These are phyloP conservation scores for Cichorium intybus DNA, from an alignment of 140 eudicot genomes.

Conservation along the genomic window DNA sequence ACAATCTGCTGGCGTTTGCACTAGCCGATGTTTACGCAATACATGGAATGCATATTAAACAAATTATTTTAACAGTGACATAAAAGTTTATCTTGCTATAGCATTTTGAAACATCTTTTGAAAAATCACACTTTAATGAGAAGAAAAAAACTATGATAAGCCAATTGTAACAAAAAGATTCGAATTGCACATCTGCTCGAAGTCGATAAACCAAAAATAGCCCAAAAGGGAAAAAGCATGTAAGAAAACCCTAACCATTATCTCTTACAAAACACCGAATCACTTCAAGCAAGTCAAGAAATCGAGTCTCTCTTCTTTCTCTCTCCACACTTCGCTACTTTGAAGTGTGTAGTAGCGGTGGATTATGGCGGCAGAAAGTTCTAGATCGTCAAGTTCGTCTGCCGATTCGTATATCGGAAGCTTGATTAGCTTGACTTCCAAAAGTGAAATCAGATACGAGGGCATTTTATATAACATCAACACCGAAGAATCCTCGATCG, in stretches of 20 bases:
- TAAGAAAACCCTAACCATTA: slow-evolving; percentile 13
- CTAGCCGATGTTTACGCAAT: too few relatives aligned
- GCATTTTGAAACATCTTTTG: too few relatives aligned
- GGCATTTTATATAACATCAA: slow-evolving; percentile 75
- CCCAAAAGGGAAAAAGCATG: slow-evolving; percentile 9
- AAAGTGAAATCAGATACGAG: slow-evolving; percentile 82
- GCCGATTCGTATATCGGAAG: slow-evolving; percentile 91
- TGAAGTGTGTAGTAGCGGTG: slow-evolving; percentile 12
- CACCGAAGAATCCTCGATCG: slow-evolving; percentile 79
- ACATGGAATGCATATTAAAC: too few relatives aligned
- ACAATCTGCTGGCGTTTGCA: too few relatives aligned
- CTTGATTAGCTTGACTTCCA: slow-evolving; percentile 75
- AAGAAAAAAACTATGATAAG: background rate
- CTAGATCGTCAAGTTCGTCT: slow-evolving; percentile 43
- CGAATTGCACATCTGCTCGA: background rate
- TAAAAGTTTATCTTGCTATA: too few relatives aligned
- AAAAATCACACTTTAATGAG: too few relatives aligned
- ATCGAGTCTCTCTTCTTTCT: slow-evolving; percentile 1
- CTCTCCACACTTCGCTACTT: background rate
- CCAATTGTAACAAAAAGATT: background rate
- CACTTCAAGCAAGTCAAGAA: slow-evolving; percentile 12
- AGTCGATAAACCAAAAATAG: slow-evolving; percentile 7
- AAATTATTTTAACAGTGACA: too few relatives aligned
- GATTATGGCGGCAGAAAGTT: slow-evolving; percentile 41
- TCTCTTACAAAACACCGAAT: slow-evolving; percentile 2